Conservation (phyloP, 441 rosid species). For the Jatropha podagrica region DNA sequence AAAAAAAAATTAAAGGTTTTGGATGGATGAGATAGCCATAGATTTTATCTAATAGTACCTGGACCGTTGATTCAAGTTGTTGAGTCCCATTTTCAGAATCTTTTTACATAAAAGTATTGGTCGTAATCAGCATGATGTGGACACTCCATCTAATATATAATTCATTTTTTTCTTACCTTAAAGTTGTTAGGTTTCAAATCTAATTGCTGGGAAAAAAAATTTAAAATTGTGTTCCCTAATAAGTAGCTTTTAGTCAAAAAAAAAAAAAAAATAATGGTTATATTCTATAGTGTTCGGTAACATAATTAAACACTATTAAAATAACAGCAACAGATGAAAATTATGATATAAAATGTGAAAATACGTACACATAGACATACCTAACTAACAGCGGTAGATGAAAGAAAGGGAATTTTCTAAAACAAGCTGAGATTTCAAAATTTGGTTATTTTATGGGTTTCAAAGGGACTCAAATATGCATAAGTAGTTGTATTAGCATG, state of each 20-base stretch:
- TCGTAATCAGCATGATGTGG: neutral
- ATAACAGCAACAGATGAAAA: no score
- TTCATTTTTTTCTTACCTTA: no score
- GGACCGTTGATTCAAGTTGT: constrained; percentile 4
- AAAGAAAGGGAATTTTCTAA: neutral
- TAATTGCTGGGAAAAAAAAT: no score
- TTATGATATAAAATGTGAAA: no score
- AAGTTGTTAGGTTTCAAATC: no score
- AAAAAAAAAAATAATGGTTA: no score
- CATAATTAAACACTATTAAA: no score
- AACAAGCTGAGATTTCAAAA: neutral
- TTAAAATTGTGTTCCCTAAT: no score
- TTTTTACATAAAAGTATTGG: neutral
- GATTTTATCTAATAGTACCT: neutral
- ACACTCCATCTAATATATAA: neutral
- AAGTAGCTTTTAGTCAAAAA: no score
- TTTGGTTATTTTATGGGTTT: neutral
- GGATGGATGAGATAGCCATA: neutral
- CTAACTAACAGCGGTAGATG: neutral
- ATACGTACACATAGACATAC: no score
- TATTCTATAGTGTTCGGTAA: no score
- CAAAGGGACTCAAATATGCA: neutral
- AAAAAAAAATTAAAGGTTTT: no score
- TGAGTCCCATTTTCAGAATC: neutral
- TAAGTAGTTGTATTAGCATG: neutral